phyloP scores from a whole-genome alignment of 225 moss, liverwort and hornwort genomes.

The Physcomitrellopsis africana region DNA sequence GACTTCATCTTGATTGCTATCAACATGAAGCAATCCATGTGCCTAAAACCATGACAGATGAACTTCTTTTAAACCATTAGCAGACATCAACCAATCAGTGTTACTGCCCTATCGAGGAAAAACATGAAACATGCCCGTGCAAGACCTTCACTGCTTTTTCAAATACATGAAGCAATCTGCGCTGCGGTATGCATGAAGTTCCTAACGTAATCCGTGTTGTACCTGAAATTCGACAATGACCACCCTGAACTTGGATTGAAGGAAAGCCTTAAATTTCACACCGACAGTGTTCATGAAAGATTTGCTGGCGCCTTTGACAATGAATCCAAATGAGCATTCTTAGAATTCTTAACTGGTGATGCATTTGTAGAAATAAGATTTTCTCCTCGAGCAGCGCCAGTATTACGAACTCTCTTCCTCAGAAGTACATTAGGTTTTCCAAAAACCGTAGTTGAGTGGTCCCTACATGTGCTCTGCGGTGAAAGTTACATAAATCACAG shows the following conservation, averaged over 20 bases:
- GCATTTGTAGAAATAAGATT: constrained; percentile 20
- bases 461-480: constrained; percentile 33
- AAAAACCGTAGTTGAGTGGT: constrained; percentile 26
- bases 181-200: constrained; percentile 5
- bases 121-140: not conserved
- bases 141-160: constrained; percentile 14
- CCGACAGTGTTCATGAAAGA: constrained; percentile 18
- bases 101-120: constrained; percentile 20
- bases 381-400: constrained; percentile 31
- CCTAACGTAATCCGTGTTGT: constrained; percentile 4
- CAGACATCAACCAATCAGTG: constrained; percentile 17
- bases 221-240: constrained; percentile 12
- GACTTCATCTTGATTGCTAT: too few species aligned
- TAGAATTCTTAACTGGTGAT: constrained; percentile 21
- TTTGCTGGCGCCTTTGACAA: constrained; percentile 27
- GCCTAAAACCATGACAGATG: constrained; percentile 32
- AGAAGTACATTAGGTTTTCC: not conserved
- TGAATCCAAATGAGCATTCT: constrained; percentile 24
- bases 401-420: constrained; percentile 35
- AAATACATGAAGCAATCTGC: constrained; percentile 8
- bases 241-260: not conserved
- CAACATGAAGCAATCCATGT: not conserved
- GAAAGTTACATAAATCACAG: constrained; percentile 24
- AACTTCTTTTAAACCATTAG: constrained; percentile 29
- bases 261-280: constrained; percentile 3